Base-by-base conservation (phyloP, 768 basidiomycete genomes). In the Russula compacta region DNA sequence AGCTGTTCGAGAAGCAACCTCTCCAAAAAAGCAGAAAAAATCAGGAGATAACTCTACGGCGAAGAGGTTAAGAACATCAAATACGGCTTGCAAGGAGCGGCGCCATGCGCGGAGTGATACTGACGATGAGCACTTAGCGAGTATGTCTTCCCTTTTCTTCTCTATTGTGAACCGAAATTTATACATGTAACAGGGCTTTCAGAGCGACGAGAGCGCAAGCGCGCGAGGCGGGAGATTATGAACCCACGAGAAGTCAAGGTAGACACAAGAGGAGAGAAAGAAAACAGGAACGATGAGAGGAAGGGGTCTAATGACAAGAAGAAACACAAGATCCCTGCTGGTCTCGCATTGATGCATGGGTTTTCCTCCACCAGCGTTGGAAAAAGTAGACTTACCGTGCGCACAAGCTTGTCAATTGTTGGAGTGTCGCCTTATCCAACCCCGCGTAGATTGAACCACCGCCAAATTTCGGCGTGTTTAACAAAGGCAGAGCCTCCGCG, bases 281-380 rank as follows among this genome's bases (percentile, higher is more conserved):
- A 67, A 56, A 65, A 69, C 53, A 50, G 63, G 51, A 62, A 71
- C 10, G 51, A 63, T 32, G 10, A 55, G 36, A 70, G 70, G 48
- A 61, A 43, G 49, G 36, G 33, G 4, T 15, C 68, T 63, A 43
- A 68, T 47, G 50, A 69, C 69, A 56, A 70, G 65, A 36, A 72
- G 70, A 58, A 67, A 65, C 43, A 44, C n/a, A 78, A 73, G 48
- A 58, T 76, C 10, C 75, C 79, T 9, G 72, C 79, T 1, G 82
- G 79, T 4, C 74, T 86, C 38, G 84, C 85, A 0, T 74, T 88
- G 32, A 83, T 88, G 82, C 83, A 86, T 63, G 84, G 83, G 0
- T 85, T 87, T 68, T 71, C 77, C 15, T 81, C 86, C 0, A 79
- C 78, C 6, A 86, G 84, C 63, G 77, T 88, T 2, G 82, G 84